Evolutionary conservation across 2,329 filamentous ascomycete genomes (phyloP).

Genomic region (Pseudocercospora pini-densiflorae): DNA sequence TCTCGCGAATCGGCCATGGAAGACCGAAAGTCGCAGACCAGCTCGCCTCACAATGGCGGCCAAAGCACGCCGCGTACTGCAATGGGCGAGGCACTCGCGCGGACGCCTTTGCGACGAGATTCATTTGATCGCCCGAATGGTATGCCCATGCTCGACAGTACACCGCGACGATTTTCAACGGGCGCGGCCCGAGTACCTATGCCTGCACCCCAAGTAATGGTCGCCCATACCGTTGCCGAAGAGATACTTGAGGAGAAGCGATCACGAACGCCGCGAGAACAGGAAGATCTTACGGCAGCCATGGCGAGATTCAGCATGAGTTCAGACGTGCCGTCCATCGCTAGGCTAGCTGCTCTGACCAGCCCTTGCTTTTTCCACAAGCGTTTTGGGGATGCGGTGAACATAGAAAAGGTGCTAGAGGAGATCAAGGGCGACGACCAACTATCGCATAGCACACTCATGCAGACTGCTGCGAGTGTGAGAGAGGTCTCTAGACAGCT

Average conservation of each 20-base stretch:
- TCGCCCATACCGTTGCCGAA: slow-evolving; percentile 36
- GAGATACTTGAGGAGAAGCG: slow-evolving; percentile 35
- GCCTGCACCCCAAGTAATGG: slow-evolving; percentile 37
- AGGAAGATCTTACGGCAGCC: slow-evolving; percentile 33
- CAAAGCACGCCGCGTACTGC: slow-evolving; percentile 24
- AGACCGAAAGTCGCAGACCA: slow-evolving; percentile 23
- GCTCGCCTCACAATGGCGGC: slow-evolving; percentile 26
- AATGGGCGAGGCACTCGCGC: slow-evolving; percentile 37
- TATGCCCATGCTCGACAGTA: slow-evolving; percentile 35
- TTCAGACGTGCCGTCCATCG: slow-evolving; percentile 38
- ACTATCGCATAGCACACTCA: slow-evolving; percentile 90
- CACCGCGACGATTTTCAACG: slow-evolving; percentile 40
- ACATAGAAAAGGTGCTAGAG: slow-evolving; percentile 92
- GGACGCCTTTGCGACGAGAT: slow-evolving; percentile 37
- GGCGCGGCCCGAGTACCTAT: slow-evolving; percentile 39
- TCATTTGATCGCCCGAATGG: slow-evolving; percentile 39
- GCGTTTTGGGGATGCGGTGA: slow-evolving; percentile 93
- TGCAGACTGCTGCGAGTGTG: slow-evolving; percentile 93
- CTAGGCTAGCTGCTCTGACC: slow-evolving; percentile 69
- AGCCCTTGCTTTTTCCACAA: slow-evolving; percentile 99
- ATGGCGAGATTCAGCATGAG: slow-evolving; percentile 35
- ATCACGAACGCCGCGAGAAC: slow-evolving; percentile 32
- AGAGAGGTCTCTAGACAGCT: slow-evolving; percentile 95
- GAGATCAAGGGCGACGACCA: slow-evolving; percentile 88
- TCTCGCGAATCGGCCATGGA: slow-evolving; percentile 13